Conservation (phyloP, 2,329 filamentous ascomycete genomes). For the Pseudocercospora cruenta region DNA sequence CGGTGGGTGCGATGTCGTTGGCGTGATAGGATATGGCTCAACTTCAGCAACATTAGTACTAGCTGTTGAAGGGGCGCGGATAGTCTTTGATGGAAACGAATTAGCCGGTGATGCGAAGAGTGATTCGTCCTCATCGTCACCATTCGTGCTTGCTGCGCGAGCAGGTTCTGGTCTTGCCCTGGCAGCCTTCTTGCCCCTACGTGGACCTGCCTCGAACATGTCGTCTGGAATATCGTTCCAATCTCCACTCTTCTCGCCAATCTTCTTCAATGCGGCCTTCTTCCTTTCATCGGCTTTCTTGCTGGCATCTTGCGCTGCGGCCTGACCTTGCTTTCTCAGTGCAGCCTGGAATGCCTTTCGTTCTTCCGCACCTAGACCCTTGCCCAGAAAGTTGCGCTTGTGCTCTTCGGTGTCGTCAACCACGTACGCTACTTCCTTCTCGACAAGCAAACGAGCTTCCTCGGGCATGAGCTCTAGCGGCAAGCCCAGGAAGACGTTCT, state of each 20-base stretch:
- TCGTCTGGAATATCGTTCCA: conserved; percentile 44
- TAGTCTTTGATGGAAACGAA: conserved; percentile 22
- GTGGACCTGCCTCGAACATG: conserved; percentile 32
- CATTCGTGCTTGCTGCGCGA: conserved; percentile 11
- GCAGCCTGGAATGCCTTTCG: conserved; percentile 64
- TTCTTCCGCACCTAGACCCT: conserved; percentile 57
- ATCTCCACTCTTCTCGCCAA: conserved; percentile 36
- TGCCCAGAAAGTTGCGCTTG: conserved; percentile 59
- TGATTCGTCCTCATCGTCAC: conserved; percentile 33
- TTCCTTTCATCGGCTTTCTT: conserved; percentile 55
- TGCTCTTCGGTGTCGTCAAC: conserved; percentile 79
- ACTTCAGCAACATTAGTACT: conserved; percentile 15
- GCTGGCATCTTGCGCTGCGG: conserved; percentile 51
- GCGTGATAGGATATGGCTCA: conserved; percentile 47
- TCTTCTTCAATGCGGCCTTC: conserved; percentile 54
- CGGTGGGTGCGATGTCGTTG: conserved; percentile 54
- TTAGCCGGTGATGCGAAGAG: conserved; percentile 34
- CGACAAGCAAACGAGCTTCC: conserved; percentile 80
- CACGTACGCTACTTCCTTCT: conserved; percentile 74
- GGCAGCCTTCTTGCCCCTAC: conserved; percentile 22
- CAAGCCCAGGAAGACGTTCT: conserved; percentile 89
- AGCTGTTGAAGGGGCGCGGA: conserved; percentile 20
- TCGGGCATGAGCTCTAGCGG: conserved; percentile 90
- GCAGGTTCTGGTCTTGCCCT: conserved; percentile 21
- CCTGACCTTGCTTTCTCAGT: conserved; percentile 58